A percentile compares a stretch with the other conserved stretches of the same genome.
Conservation (phyloP, 2,329 filamentous ascomycete genomes). For the Calonectria naviculata region DNA sequence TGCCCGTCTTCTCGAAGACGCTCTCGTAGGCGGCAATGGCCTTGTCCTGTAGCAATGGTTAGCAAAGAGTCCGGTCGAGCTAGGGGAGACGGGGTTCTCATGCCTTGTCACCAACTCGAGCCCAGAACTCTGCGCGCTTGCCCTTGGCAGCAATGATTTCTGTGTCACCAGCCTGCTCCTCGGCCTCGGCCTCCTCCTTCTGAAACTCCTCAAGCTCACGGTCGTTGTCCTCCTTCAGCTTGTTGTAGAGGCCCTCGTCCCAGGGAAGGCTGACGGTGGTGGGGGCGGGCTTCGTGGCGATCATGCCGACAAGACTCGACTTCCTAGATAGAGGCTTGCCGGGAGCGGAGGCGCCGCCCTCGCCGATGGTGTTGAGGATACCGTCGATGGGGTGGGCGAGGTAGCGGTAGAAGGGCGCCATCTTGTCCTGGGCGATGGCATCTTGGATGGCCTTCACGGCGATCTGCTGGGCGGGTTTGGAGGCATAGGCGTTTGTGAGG, state of each 20-base stretch:
- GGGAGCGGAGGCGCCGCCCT: slow-evolving; percentile 62
- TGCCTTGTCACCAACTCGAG: slow-evolving; percentile 95
- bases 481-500: slow-evolving; percentile 82
- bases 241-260: slow-evolving; percentile 90
- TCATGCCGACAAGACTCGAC: slow-evolving; percentile 78
- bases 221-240: slow-evolving; percentile 81
- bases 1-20: slow-evolving; percentile 96
- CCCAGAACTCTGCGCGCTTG: slow-evolving; percentile 97
- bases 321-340: slow-evolving; percentile 74
- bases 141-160: slow-evolving; percentile 93
- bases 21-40: slow-evolving; percentile 92
- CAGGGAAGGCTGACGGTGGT: slow-evolving; percentile 80
- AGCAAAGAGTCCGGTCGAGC: slow-evolving; percentile 19
- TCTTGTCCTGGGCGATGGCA: slow-evolving; percentile 85
- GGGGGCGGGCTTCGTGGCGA: slow-evolving; percentile 76
- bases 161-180: slow-evolving; percentile 95
- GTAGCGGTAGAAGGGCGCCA: slow-evolving; percentile 88
- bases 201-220: slow-evolving; percentile 80
- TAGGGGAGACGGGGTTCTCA: slow-evolving; percentile 27
- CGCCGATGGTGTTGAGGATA: slow-evolving; percentile 81
- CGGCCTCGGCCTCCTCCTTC: slow-evolving; percentile 92
- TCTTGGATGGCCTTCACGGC: slow-evolving; percentile 82
- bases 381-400: slow-evolving; percentile 85
- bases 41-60: slow-evolving; percentile 75
- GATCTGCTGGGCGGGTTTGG: slow-evolving; percentile 73